A percentile compares a stretch with the other conserved stretches of the same genome.
Conservation (phyloP, 2,329 filamentous ascomycete genomes). For the Cladophialophora chaetospira region DNA sequence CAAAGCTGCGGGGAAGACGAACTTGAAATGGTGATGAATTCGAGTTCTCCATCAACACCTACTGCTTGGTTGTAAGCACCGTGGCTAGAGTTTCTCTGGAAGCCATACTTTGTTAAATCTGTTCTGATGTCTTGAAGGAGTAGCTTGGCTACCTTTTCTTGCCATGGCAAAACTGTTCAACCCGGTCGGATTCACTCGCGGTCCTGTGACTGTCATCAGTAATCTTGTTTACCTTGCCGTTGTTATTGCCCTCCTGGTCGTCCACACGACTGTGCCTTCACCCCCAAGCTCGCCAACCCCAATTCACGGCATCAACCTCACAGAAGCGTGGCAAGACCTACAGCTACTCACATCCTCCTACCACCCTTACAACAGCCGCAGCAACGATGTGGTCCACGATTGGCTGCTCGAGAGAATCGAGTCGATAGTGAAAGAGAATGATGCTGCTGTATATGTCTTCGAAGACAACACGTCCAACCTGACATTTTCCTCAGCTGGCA, state of each 20-base stretch:
- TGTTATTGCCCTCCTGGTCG: constrained; percentile 68
- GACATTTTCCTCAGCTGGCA: constrained; percentile 60
- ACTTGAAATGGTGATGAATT: neutral
- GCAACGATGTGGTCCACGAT: constrained; percentile 76
- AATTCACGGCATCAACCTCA: constrained; percentile 72
- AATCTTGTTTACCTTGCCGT: constrained; percentile 76
- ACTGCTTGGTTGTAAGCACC: neutral
- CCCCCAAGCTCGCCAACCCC: constrained; percentile 58
- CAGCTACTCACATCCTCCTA: constrained; percentile 71
- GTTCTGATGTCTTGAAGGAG: constrained; percentile 16
- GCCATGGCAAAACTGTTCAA: constrained; percentile 39
- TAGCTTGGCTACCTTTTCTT: neutral
- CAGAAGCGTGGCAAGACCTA: constrained; percentile 84
- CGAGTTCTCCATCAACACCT: neutral
- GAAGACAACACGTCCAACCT: constrained; percentile 79
- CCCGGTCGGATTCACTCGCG: constrained; percentile 72
- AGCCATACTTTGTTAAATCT: neutral
- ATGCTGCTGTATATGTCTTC: constrained; percentile 63
- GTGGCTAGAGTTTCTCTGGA: neutral
- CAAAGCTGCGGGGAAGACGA: constrained; percentile 9
- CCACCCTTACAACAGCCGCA: constrained; percentile 85
- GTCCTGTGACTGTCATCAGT: constrained; percentile 79
- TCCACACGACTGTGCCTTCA: constrained; percentile 74
- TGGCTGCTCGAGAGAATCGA: constrained; percentile 74
- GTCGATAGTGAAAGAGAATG: constrained; percentile 66